Conservation (phyloP, 2,329 filamentous ascomycete species). For the Penicillium sp. region DNA sequence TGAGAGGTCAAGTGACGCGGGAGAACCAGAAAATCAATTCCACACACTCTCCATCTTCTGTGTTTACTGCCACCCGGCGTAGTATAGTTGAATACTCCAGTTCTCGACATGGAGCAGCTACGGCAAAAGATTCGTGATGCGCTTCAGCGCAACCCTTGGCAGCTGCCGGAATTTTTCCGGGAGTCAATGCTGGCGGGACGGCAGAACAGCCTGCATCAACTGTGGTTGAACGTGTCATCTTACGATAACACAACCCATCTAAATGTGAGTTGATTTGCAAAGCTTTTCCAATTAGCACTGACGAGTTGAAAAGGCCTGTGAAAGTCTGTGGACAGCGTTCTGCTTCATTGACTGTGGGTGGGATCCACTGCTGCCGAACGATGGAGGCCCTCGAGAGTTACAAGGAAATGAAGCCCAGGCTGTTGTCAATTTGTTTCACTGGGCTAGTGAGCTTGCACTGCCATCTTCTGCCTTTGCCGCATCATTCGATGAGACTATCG, state of each 20-base stretch:
- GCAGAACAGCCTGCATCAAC: constrained; percentile 16
- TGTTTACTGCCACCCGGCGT: background rate
- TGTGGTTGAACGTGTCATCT: constrained; percentile 34
- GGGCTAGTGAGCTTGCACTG: constrained; percentile 32
- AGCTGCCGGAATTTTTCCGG: constrained; percentile 10
- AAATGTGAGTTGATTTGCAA: constrained; percentile 21
- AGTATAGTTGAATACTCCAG: background rate
- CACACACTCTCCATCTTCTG: background rate
- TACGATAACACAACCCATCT: constrained; percentile 18
- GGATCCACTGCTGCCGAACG: constrained; percentile 14
- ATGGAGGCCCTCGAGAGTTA: constrained; percentile 13
- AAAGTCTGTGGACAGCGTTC: constrained; percentile 32
- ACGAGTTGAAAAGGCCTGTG: constrained; percentile 26
- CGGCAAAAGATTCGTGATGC: constrained; percentile 28
- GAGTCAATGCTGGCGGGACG: constrained; percentile 4
- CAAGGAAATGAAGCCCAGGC: constrained; percentile 25
- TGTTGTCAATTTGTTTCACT: constrained; percentile 31
- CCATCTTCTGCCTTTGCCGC: constrained; percentile 35
- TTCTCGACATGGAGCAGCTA: constrained; percentile 27
- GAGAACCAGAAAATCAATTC: constrained; percentile 5
- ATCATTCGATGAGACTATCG: constrained; percentile 25
- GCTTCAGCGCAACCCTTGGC: constrained; percentile 16
- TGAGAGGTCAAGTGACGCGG: constrained; percentile 13
- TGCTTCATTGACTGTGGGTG: constrained; percentile 25
- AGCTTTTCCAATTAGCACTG: background rate